A percentile compares a stretch with the other conserved stretches of the same genome.
Evolutionary conservation across 1,284 basidiomycete genomes (phyloP).

Genomic region (Irpex lacteus): DNA sequence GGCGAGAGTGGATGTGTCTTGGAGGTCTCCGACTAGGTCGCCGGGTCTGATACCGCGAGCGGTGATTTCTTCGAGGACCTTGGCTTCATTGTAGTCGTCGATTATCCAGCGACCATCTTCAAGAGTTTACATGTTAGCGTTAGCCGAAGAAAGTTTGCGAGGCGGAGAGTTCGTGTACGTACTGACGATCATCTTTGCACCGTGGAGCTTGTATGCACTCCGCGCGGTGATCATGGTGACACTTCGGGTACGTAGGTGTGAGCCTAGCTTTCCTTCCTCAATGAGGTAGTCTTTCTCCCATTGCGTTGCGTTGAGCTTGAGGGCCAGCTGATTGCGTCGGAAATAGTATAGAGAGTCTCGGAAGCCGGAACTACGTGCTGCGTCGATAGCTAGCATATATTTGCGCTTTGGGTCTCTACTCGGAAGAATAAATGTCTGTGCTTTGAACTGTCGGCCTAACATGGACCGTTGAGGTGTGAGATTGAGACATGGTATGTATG

Average conservation of each 20-base stretch:
- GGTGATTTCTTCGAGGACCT: conserved; percentile 68
- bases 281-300: conserved; percentile 93
- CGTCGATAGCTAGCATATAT: conserved; percentile 97
- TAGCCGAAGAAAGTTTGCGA: background rate
- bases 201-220: conserved; percentile 94
- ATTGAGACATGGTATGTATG: background rate
- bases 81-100: conserved; percentile 95
- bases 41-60: conserved; percentile 73
- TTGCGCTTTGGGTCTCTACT: conserved; percentile 79
- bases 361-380: conserved; percentile 93
- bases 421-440: conserved; percentile 82
- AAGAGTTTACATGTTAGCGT: no score
- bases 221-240: conserved; percentile 92
- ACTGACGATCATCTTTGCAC: conserved; percentile 88
- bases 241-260: conserved; percentile 85
- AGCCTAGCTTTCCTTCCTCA: conserved; percentile 80
- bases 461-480: conserved; percentile 8
- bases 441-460: conserved; percentile 83
- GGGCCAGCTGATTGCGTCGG: conserved; percentile 83
- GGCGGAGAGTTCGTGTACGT: conserved; percentile 25
- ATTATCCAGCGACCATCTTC: conserved; percentile 86
- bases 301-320: conserved; percentile 86
- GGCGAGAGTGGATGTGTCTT: conserved; percentile 57
- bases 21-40: conserved; percentile 74
- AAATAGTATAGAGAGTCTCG: conserved; percentile 97